Conservation (phyloP, 176 grass and related monocot genomes). For the Oryza glaberrima region DNA sequence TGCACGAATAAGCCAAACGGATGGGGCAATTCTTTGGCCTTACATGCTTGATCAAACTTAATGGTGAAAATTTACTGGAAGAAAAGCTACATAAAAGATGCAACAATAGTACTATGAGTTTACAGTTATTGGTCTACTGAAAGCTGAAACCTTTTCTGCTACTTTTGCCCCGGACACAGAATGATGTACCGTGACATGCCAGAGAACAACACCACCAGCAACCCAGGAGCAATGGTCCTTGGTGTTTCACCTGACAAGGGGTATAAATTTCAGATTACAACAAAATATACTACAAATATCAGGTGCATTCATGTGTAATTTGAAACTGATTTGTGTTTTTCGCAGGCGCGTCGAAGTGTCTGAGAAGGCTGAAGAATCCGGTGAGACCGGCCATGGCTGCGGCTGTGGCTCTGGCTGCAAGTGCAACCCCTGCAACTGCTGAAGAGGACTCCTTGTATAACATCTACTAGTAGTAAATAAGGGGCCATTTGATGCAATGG, state of each 20-base stretch:
- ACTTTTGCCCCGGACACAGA: background rate
- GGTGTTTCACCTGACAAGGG: slow-evolving; percentile 38
- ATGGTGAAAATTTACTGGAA: too few relatives aligned
- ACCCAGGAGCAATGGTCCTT: slow-evolving; percentile 4
- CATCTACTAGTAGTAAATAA: background rate
- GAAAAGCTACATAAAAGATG: too few relatives aligned
- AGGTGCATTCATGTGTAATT: too few relatives aligned
- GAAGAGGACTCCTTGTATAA: background rate
- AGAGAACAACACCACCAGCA: slow-evolving; percentile 6
- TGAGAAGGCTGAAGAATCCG: background rate
- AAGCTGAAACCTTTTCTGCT: background rate
- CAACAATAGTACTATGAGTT: too few relatives aligned
- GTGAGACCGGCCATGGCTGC: background rate
- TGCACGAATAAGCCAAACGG: too few relatives aligned
- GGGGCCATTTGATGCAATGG: background rate
- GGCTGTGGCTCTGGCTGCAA: background rate
- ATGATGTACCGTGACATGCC: too few relatives aligned
- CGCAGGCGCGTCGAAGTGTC: too few relatives aligned
- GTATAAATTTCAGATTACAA: background rate
- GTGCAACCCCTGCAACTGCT: background rate
- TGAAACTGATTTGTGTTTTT: too few relatives aligned
- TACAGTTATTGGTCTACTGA: too few relatives aligned
- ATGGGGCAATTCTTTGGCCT: background rate
- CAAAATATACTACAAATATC: too few relatives aligned
- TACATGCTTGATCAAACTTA: background rate